These are phyloP conservation scores for Gypsophila paniculata DNA, from an alignment of 179 eudicot genomes.

Conservation along the genomic window DNA sequence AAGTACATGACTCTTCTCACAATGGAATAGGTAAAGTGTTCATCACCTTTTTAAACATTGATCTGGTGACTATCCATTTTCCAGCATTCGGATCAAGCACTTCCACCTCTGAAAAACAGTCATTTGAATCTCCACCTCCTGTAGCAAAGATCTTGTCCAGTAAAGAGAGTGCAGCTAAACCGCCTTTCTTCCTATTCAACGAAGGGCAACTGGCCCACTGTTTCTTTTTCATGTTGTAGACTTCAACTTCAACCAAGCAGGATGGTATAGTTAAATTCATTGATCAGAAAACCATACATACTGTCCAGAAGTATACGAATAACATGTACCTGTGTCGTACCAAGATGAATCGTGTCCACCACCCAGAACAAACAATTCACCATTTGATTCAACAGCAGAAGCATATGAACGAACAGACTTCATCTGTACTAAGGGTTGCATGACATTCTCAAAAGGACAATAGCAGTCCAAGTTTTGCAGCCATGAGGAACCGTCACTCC, in stretches of 20 bases:
- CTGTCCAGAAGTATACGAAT: background rate
- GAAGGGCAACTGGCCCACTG: conserved; percentile 63
- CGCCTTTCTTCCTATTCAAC: conserved; percentile 56
- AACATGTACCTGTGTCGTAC: conserved; percentile 71
- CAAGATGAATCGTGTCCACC: conserved; percentile 60
- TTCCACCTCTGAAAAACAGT: conserved; percentile 68
- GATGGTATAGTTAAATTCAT: conserved; percentile 5
- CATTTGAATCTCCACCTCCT: conserved; percentile 75
- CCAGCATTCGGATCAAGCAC: conserved; percentile 63
- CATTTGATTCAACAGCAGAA: conserved; percentile 51
- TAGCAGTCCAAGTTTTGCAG: conserved; percentile 54
- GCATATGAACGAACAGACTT: conserved; percentile 52
- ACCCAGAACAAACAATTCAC: conserved; percentile 63
- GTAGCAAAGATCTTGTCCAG: conserved; percentile 58
- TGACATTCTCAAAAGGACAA: conserved; percentile 50
- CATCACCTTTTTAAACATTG: conserved; percentile 70
- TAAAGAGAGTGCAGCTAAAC: conserved; percentile 56
- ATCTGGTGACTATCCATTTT: conserved; percentile 56
- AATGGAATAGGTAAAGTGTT: background rate
- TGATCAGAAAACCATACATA: background rate
- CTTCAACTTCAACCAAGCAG: conserved; percentile 57
- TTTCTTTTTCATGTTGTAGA: conserved; percentile 43
- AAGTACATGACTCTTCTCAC: background rate
- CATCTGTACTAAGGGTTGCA: conserved; percentile 59
- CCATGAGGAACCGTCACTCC: conserved; percentile 68